phyloP scores from a whole-genome alignment of 768 basidiomycete genomes.

The Rhizopogon vinicolor region DNA sequence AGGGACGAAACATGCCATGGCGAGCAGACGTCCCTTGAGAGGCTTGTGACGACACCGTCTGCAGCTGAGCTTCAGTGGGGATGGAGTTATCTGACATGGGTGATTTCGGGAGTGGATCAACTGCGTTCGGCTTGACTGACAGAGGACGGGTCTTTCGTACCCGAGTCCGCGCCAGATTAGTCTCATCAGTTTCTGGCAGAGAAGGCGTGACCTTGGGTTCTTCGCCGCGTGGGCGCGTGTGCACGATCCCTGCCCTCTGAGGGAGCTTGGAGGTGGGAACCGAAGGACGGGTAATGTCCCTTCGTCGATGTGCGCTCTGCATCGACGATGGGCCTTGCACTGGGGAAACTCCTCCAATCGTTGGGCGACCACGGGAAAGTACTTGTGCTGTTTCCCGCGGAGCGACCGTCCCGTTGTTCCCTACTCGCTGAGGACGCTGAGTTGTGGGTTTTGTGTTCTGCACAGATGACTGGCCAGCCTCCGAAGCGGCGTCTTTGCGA shows the following conservation, averaged over 20 bases:
- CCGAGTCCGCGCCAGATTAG: background rate
- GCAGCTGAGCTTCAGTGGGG: no score
- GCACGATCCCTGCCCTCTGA: background rate
- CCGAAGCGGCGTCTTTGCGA: background rate
- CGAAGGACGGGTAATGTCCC: background rate
- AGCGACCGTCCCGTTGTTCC: no score
- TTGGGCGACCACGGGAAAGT: no score
- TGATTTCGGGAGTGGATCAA: background rate
- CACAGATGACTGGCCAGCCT: background rate
- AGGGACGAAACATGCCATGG: no score
- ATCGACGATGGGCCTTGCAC: background rate
- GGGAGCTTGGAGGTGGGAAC: background rate
- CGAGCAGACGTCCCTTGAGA: no score
- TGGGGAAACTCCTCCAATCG: no score
- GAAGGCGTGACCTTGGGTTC: conserved; percentile 12
- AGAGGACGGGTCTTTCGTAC: no score
- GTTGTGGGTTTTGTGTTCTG: no score
- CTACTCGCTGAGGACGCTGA: no score
- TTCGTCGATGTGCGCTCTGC: background rate
- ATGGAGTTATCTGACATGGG: no score
- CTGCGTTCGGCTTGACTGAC: background rate
- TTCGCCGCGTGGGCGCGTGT: background rate
- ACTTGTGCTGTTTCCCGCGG: no score
- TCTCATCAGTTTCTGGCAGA: background rate
- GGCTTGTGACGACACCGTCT: no score